Base-by-base conservation (phyloP, 1,139 yeast genomes). In the Yamadazyma diospyri region DNA sequence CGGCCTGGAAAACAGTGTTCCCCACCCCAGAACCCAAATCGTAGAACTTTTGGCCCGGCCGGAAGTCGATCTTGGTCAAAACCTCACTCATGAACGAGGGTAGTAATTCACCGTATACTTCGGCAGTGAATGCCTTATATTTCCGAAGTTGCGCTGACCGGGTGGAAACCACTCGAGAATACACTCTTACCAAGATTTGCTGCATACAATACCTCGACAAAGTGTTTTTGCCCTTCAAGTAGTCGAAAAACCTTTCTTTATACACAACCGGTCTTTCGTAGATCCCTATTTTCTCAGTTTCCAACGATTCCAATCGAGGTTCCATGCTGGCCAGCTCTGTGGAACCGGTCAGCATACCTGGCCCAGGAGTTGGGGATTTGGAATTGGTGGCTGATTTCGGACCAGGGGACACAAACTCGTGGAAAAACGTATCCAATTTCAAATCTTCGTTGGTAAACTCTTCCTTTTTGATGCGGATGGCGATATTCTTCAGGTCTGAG, bases 11-110 rank as follows among this genome's bases (percentile, higher is more conserved):
- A 0, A 85, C 82, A 35, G 96, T 86, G 51, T 88, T 88, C 0
- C 96, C 97, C 4, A 89, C 97, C 5, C 97, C 97, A 0, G 95
- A 86, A 0, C 97, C 97, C 23, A 89, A 64, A 56, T 85, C 97
- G 40, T 88, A 78, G 50, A 87, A 88, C 16, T 68, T 72, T 33
- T 76, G 74, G 2, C 58, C 57, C 1, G 78, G 69, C 21, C 60
- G 56, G 32, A 87, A 61, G 2, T 66, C 69, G 26, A 88, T 82
- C 49, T 84, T 76, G 4, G 73, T 64, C 45, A 83, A 78, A 1
- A 85, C 81, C 44, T 72, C 78, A 32, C 87, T 72, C 24, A 85
- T 68, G 48, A 88, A 86, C 4, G 73, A 67, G 1, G 97, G 97
- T 49, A 89, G 64, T 36, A 89, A 61, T 57, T 89, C 97, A 4